These are phyloP conservation scores for Anthoceros angustus DNA, from an alignment of 225 moss, liverwort and hornwort species.

Conservation along the genomic window DNA sequence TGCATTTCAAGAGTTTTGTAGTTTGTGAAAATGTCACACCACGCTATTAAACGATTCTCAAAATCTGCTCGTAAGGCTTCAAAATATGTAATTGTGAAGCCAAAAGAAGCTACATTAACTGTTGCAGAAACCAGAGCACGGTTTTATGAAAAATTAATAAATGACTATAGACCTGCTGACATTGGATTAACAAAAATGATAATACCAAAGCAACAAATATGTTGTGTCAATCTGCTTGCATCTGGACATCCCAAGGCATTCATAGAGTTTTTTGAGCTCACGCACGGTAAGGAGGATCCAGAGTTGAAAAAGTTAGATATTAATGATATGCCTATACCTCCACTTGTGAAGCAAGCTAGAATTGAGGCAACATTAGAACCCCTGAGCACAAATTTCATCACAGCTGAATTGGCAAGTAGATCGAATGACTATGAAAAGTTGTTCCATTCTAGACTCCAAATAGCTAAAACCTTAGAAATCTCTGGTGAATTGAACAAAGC, in stretches of 20 bases:
- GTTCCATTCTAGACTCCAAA: neutral
- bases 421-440: neutral
- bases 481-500: constrained; percentile 2
- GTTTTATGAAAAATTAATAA: neutral
- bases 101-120: neutral
- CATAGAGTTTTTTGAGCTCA: neutral
- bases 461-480: neutral
- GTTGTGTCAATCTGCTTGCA: neutral
- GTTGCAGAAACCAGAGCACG: neutral
- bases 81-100: neutral
- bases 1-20: neutral
- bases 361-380: neutral
- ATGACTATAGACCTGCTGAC: neutral
- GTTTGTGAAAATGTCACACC: neutral
- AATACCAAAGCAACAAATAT: neutral
- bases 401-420: neutral
- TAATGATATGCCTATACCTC: neutral
- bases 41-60: neutral
- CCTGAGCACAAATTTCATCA: neutral
- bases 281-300: neutral
- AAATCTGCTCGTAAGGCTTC: neutral
- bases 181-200: neutral
- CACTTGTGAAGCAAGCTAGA: neutral
- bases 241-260: neutral
- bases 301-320: neutral